phyloP scores from a whole-genome alignment of 176 grass and related monocot species.

The Bolboschoenus planiculmis region DNA sequence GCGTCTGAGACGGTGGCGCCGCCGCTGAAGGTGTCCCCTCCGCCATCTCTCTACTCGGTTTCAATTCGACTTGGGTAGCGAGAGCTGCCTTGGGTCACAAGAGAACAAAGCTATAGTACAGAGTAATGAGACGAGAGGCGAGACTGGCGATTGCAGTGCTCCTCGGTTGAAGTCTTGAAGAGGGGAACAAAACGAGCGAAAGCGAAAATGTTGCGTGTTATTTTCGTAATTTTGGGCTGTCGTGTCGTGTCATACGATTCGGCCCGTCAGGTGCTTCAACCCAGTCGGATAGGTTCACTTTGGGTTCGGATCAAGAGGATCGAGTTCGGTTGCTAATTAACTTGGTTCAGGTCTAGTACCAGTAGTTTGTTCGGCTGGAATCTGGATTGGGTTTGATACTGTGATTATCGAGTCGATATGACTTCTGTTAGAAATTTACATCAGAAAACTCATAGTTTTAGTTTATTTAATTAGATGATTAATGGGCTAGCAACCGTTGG shows the following conservation, averaged over 20 bases:
- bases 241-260: neutral
- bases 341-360: too few species aligned
- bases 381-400: too few species aligned
- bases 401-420: too few species aligned
- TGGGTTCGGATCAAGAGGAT: too few species aligned
- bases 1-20: neutral
- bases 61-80: too few species aligned
- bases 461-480: too few species aligned
- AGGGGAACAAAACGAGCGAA: neutral
- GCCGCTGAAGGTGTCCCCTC: neutral
- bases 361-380: too few species aligned
- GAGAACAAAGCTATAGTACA: neutral
- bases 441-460: too few species aligned
- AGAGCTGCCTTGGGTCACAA: constrained; percentile 8
- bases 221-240: neutral
- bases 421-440: too few species aligned
- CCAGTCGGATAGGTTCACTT: neutral
- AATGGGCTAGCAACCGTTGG: too few species aligned
- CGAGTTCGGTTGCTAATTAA: too few species aligned
- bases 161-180: neutral
- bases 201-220: neutral
- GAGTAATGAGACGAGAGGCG: neutral
- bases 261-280: neutral
- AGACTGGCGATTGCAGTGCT: neutral
- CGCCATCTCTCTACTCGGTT: constrained; percentile 49